These are phyloP conservation scores for Aspergillus sp. DNA, from an alignment of 2,329 filamentous ascomycete species.

Conservation along the genomic window DNA sequence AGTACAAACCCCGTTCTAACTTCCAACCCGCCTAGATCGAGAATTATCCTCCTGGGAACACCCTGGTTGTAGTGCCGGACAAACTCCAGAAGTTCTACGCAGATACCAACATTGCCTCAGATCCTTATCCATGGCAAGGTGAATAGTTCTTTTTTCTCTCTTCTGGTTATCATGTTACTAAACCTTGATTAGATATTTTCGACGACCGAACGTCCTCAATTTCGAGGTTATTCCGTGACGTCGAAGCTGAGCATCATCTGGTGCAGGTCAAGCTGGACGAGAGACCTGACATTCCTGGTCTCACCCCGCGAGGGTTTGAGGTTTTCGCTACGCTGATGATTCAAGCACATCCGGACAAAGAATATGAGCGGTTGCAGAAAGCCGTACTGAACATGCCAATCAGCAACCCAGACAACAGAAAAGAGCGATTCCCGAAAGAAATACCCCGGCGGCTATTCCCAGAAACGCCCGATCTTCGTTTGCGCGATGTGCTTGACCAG, in stretches of 20 bases:
- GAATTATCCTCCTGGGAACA: constrained; percentile 65
- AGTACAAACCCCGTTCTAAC: constrained; percentile 13
- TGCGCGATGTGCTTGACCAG: constrained; percentile 61
- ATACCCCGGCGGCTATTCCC: constrained; percentile 74
- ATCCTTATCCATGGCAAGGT: constrained; percentile 70
- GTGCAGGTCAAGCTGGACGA: constrained; percentile 55
- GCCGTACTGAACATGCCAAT: constrained; percentile 72
- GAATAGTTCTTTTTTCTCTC: background rate
- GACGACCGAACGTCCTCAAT: constrained; percentile 54
- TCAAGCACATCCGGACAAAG: constrained; percentile 72
- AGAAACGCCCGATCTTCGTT: constrained; percentile 53
- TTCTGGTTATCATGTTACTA: constrained; percentile 1
- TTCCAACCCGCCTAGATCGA: constrained; percentile 55
- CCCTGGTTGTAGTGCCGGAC: constrained; percentile 70
- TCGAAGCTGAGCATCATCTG: constrained; percentile 62
- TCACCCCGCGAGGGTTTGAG: constrained; percentile 68
- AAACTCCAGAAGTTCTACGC: constrained; percentile 76
- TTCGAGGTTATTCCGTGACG: constrained; percentile 57
- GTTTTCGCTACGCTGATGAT: constrained; percentile 73
- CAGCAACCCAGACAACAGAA: constrained; percentile 62
- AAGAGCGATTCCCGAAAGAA: constrained; percentile 75
- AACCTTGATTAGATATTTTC: constrained; percentile 51
- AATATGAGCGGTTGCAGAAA: constrained; percentile 68
- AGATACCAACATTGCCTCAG: constrained; percentile 62
- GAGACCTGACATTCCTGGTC: constrained; percentile 60